Conservation (phyloP, 768 basidiomycete species). For the Mycena maculata region DNA sequence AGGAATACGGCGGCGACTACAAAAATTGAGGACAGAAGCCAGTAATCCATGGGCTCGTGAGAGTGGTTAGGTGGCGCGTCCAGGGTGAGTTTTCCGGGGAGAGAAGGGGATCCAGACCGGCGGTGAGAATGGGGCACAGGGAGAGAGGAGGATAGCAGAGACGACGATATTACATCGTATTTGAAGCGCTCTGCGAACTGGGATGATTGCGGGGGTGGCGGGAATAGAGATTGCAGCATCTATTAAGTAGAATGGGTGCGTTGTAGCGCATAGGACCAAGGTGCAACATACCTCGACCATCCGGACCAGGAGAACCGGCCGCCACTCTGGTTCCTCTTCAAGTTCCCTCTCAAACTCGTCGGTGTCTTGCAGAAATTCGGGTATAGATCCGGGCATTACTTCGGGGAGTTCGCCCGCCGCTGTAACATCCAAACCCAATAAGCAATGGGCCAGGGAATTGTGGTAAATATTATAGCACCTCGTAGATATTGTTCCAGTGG, state of each 20-base stretch:
- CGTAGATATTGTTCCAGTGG: slow-evolving; percentile 79
- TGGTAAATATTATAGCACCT: slow-evolving; percentile 55
- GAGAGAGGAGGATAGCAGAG: slow-evolving; percentile 72
- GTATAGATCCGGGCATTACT: slow-evolving; percentile 67
- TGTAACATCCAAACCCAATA: slow-evolving; percentile 38
- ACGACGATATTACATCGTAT: slow-evolving; percentile 85
- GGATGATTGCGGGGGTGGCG: slow-evolving; percentile 50
- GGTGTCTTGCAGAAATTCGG: slow-evolving; percentile 53
- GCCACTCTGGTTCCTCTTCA: slow-evolving; percentile 46
- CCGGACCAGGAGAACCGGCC: slow-evolving; percentile 48
- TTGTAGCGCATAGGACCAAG: slow-evolving; percentile 27
- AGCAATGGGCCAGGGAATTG: not conserved
- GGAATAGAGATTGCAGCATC: slow-evolving; percentile 53
- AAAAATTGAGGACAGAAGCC: slow-evolving; percentile 54
- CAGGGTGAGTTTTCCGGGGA: slow-evolving; percentile 61
- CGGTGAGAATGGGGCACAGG: slow-evolving; percentile 53
- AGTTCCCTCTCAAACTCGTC: slow-evolving; percentile 45
- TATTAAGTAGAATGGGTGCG: slow-evolving; percentile 36
- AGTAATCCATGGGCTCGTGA: slow-evolving; percentile 51
- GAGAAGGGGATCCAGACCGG: slow-evolving; percentile 46
- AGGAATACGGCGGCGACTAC: slow-evolving; percentile 54
- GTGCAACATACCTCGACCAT: slow-evolving; percentile 53
- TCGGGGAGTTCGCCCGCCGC: slow-evolving; percentile 70
- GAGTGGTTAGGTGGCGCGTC: slow-evolving; percentile 37
- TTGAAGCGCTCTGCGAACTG: slow-evolving; percentile 85